Percentiles rank a stretch among this genome's conserved stretches.
phyloP scores from a whole-genome alignment of 257 asterid genomes.

The Cruciata laevipes region DNA sequence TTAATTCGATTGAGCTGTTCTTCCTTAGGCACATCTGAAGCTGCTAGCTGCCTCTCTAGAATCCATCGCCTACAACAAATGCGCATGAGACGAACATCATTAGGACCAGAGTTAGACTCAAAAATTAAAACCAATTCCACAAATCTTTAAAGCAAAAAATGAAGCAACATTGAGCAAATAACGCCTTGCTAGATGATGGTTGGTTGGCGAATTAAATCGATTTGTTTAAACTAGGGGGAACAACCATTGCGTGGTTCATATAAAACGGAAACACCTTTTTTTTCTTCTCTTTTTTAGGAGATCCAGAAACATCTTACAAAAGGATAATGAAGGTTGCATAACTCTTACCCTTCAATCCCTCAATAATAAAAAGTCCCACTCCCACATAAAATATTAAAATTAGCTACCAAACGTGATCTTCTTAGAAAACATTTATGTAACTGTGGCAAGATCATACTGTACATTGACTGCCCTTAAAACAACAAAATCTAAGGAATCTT shows the following conservation, averaged over 20 bases:
- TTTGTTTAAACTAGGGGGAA: not conserved
- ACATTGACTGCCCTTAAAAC: not conserved
- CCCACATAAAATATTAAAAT: not conserved
- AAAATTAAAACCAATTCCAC: not conserved
- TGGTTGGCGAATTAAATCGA: not conserved
- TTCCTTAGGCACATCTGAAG: constrained; percentile 96
- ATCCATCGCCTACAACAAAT: constrained; percentile 72
- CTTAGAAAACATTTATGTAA: not conserved
- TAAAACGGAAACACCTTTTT: not conserved
- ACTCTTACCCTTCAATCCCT: not conserved
- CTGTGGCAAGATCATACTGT: not conserved
- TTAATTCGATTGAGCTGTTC: constrained; percentile 75
- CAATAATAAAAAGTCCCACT: not conserved
- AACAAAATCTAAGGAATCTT: constrained; percentile 2
- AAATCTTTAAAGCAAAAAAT: not conserved
- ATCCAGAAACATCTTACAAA: not conserved
- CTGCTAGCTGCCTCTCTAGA: constrained; percentile 81
- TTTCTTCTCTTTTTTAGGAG: not conserved
- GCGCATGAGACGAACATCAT: constrained; percentile 16
- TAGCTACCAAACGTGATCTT: not conserved
- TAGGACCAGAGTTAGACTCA: not conserved
- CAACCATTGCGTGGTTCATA: not conserved
- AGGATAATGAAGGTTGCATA: not conserved
- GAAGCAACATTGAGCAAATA: not conserved
- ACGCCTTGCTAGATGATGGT: not conserved